Evolutionary conservation across 768 basidiomycete species (phyloP), one percentile per base, ranked within the genome.

Genomic region (Hemileccinum rubropunctum): DNA sequence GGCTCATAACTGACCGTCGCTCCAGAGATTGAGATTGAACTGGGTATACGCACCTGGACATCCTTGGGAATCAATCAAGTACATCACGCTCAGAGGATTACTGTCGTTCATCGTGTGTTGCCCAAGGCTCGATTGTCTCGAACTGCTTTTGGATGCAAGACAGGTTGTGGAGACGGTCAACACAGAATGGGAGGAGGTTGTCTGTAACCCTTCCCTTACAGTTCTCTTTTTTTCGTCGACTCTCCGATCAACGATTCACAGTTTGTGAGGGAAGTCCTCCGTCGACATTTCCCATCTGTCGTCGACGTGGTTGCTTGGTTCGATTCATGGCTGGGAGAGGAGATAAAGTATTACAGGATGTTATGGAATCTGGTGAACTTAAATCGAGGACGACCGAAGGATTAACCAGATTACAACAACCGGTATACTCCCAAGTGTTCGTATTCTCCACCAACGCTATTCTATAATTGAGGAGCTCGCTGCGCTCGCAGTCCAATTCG

Each of bases 1-100:
- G 33, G 7, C 45, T 9, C 42, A 42, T 13, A 47, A 40, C 18
- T 56, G 55, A 48, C 48, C 45, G 8, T 34, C 5, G 1, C 26
- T 56, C 4, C 47, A 21, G 6, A 3, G 5, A n/a, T 23, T 50
- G 4, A 6, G 6, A n/a, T 3, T 54, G 9, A 11, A 8, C 12
- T 18, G 10, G 28, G 18, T 4, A 11, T 5, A 13, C 12, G 18
- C 4, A 8, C 28, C 8, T 42, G 17, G 13, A 20, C 7, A 32
- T 20, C 17, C 30, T n/a, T 32, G 17, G 28, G 6, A 1, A 23
- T 18, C 20, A 2, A 14, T 10, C 12, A 44, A 51, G 30, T 35
- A 52, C 7, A 13, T 43, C 36, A 49, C 51, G 7, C 27, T 52
- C 23, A 38, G 27, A 18, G 47, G 51, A 3, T 6, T 52, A 1